Evolutionary conservation across 495 filamentous ascomycete species (phyloP), one percentile per base, ranked within the genome.

Genomic region (Podospora appendiculata): DNA sequence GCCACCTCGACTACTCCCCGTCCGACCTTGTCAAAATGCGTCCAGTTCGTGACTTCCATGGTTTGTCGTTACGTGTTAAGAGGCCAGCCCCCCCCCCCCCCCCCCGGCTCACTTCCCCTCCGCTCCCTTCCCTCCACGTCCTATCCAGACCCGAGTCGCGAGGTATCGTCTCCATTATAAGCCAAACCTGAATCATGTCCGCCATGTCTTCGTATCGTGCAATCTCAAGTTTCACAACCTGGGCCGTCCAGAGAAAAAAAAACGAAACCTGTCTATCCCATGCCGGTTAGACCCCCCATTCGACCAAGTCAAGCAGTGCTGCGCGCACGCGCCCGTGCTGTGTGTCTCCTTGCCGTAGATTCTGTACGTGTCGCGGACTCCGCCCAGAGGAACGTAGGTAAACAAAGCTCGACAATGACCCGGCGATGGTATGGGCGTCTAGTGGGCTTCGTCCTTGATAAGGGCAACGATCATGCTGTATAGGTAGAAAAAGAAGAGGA

Each of bases 401-500:
- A 25, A 25, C 25, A 25, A 25, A 25, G 25, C 25, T 25, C 25
- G 25, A 25, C 25, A 25, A 5, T 5, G 25, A 25, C 5, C 25
- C 25, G 5, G 25, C 25, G 25, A 5, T 25, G 25, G 25, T 5
- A n/a, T 25, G 25, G 25, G 2, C 25, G 25, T 35, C 77, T 81
- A 96, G 71, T 91, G 78, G 43, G 88, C 82, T 72, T 98, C 93
- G 68, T 99, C 94, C 61, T 86, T 84, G 78, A 99, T 99, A 49
- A 97, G 77, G 53, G 92, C 92, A 48, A 96, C 93, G 53, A 99
- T 99, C 94, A 99, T 99, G 75, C 82, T 92, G 83, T 97, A 99
- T 25, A 99, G 84, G 75, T 99, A 99, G 83, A 96, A 99, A 81
- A 99, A 99, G 81, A 99, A 99, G 87, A 99, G 94, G 74, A 97